phyloP scores from a whole-genome alignment of 2,329 filamentous ascomycete genomes.

The Colletotrichum destructivum region DNA sequence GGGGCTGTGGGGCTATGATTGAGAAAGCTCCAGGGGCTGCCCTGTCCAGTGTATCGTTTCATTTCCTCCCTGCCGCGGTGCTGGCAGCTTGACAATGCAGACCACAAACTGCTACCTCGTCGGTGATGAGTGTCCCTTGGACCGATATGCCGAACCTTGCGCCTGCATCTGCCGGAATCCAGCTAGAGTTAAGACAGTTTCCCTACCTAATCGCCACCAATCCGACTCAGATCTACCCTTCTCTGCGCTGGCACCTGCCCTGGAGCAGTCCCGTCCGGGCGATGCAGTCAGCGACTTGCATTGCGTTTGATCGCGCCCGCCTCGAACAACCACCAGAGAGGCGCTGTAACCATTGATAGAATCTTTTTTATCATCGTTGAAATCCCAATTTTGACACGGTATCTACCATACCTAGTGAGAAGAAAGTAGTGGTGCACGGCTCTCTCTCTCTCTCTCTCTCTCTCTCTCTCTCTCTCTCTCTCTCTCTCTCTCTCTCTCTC shows the following conservation, averaged over 20 bases:
- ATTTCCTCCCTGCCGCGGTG: not conserved
- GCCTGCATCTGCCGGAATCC: slow-evolving; percentile 13
- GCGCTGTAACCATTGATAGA: slow-evolving; percentile 9
- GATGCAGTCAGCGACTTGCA: slow-evolving; percentile 18
- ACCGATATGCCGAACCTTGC: slow-evolving; percentile 25
- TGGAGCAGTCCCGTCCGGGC: slow-evolving; percentile 12
- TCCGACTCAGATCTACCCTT: slow-evolving; percentile 8
- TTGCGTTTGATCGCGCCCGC: slow-evolving; percentile 20
- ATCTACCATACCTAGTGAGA: too few species aligned
- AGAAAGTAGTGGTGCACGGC: not conserved
- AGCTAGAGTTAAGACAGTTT: not conserved
- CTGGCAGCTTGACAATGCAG: too few species aligned
- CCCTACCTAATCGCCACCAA: slow-evolving; percentile 11
- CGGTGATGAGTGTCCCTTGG: slow-evolving; percentile 16
- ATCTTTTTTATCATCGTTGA: not conserved
- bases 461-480: not conserved
- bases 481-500: too few species aligned
- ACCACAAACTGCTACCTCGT: not conserved
- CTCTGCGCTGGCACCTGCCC: slow-evolving; percentile 32
- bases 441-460: not conserved
- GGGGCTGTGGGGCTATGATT: slow-evolving; percentile 6
- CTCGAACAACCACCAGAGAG: slow-evolving; percentile 2
- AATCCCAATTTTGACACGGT: too few species aligned
- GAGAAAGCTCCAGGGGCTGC: not conserved
- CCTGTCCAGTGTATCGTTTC: slow-evolving; percentile 4